Base-by-base conservation (phyloP, 2,329 filamentous ascomycete genomes). In the Diaporthe batatas region DNA sequence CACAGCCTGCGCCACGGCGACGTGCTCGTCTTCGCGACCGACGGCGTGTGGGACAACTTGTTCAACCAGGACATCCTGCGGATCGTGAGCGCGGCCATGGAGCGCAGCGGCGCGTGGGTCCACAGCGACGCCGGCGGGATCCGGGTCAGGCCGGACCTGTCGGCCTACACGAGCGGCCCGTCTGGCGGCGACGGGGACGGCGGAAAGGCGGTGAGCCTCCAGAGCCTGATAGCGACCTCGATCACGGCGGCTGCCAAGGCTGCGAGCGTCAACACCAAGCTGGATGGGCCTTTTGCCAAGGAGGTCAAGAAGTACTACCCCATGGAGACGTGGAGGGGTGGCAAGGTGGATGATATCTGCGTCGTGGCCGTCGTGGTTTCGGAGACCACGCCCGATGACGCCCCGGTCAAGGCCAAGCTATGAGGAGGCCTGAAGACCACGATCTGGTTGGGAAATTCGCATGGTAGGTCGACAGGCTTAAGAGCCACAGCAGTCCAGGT, bases 331-430 rank as follows among this genome's bases (percentile, higher is more conserved):
- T 99, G 94, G 90, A 91, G 91, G 73, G 96, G 96, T 72, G 96
- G 96, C 68, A 99, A 99, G 83, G 90, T 97, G 25, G 96, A 99
- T 80, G 96, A 99, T 82, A 98, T 99, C 73, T 96, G 94, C 78
- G 94, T 94, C 6, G 86, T 99, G 67, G 91, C 95, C 18, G 90
- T 92, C 42, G 86, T 98, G 39, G 94, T 94, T 1, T 91, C 94
- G 11, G 92, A 95, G 76, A 90, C 91, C 64, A 74, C 78, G 39
- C 74, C 79, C 75, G 67, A 73, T 18, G 36, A 78, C 75, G 73
- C 29, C 34, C 71, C 75, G 34, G 71, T 72, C 11, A 79, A 79
- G 77, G 76, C 77, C 47, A 80, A 77, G 75, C 76, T 79, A 16
- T 84, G 75, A 82, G 75, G 7, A 82, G 75, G 7, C 14, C 23